These are phyloP conservation scores for Ottelia alismoides DNA, from an alignment of 106 monocot species.

Conservation along the genomic window DNA sequence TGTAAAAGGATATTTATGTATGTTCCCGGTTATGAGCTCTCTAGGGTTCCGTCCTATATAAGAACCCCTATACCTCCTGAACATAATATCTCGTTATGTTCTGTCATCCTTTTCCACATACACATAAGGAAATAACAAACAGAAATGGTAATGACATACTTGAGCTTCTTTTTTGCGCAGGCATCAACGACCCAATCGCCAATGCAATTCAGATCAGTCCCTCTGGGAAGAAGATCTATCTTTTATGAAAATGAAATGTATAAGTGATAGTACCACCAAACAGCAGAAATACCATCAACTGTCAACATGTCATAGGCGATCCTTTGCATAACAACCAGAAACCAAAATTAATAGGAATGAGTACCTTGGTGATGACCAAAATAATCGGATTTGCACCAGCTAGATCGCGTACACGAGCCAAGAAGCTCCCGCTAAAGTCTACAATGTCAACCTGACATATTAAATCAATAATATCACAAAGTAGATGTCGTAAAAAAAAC, in stretches of 20 bases:
- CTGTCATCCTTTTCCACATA: not conserved
- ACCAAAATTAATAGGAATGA: not conserved
- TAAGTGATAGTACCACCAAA: not conserved
- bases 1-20: too few relatives aligned
- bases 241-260: constrained; percentile 4
- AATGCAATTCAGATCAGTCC: constrained; percentile 86
- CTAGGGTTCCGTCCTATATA: too few relatives aligned
- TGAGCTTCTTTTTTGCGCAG: constrained; percentile 81
- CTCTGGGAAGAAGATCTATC: constrained; percentile 97
- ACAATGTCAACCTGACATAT: constrained; percentile 95
- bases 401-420: constrained; percentile 82
- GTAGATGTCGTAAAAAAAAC: too few relatives aligned
- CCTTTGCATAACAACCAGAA: too few relatives aligned
- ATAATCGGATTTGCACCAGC: constrained; percentile 98
- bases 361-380: constrained; percentile 90
- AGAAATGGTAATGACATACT: constrained; percentile 35
- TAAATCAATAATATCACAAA: not conserved
- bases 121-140: not conserved
- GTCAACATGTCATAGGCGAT: too few relatives aligned
- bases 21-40: too few relatives aligned
- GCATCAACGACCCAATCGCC: constrained; percentile 98
- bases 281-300: too few relatives aligned
- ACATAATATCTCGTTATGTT: too few relatives aligned
- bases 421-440: constrained; percentile 99
- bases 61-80: too few relatives aligned